Evolutionary conservation across 495 filamentous ascomycete genomes (phyloP), one percentile per base, ranked within the genome.

Genomic region (Penicillium salamii): DNA sequence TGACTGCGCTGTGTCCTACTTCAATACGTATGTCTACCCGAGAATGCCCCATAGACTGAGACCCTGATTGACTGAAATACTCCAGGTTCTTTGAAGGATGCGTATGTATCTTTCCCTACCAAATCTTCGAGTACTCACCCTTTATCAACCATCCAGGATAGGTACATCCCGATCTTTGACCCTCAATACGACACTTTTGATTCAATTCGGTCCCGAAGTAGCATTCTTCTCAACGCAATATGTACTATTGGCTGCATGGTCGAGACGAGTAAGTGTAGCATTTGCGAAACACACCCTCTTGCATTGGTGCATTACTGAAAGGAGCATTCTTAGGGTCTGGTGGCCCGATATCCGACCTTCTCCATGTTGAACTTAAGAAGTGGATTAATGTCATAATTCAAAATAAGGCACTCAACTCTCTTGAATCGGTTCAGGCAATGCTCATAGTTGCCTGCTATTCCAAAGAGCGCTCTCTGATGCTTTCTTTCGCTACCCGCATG

Each of bases 341-440:
- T 3, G 66, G 69, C 0, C 56, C 67, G 28, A 59, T 65, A 17
- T 72, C 69, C 0, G 68, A 74, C 33, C 21, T 69, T 7, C 54
- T 78, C 5, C 63, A 68, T 23, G 61, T 66, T 1, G 69, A 74
- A 28, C 61, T 74, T 8, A 77, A 77, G 44, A 64, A 58, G 46
- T 69, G 64, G 57, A 72, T 77, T 45, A 75, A 72, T 35, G 67
- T 68, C 3, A 69, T 74, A 5, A 65, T 80, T 24, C 67, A 72
- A 28, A 69, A 72, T 24, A 61, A 68, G 9, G 50, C 50, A 0
- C 44, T 68, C 0, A 65, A 60, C 14, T 69, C 60, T 14, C 56
- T 77, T 0, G 77, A 80, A 45, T 74, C 67, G 0, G 62, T 79
- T 0, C 77, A 80, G 38, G 74, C 77, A 13, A 59, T 80, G 41